Percentiles rank a stretch among this genome's conserved stretches.
Evolutionary conservation across 371 early-diverging fungal genomes (phyloP).

Genomic region (Circinella umbellata): DNA sequence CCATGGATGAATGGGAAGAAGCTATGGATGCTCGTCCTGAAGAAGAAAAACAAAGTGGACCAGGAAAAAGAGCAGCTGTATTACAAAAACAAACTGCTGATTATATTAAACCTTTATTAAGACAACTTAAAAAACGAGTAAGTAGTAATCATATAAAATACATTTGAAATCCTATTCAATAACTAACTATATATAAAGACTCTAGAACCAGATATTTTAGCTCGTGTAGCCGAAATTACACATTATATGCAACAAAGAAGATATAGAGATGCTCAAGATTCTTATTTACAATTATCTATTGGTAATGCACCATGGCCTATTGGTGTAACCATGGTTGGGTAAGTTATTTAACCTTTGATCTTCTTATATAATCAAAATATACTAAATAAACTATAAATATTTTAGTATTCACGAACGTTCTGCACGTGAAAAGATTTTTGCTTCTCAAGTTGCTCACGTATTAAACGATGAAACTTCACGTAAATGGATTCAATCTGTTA

Average conservation of each 20-base stretch:
- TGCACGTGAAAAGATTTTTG: slow-evolving; percentile 94
- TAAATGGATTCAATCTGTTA: slow-evolving; percentile 98
- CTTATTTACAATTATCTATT: slow-evolving; percentile 92
- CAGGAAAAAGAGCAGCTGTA: slow-evolving; percentile 83
- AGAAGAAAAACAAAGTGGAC: slow-evolving; percentile 70
- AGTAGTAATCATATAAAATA: too few relatives aligned
- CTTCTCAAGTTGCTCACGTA: slow-evolving; percentile 96
- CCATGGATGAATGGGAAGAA: slow-evolving; percentile 90
- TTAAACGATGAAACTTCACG: slow-evolving; percentile 96
- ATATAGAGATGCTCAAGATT: slow-evolving; percentile 92
- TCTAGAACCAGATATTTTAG: slow-evolving; percentile 85
- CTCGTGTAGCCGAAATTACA: slow-evolving; percentile 89
- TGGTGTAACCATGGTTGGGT: slow-evolving; percentile 90
- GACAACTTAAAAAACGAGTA: slow-evolving; percentile 76
- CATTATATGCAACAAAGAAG: slow-evolving; percentile 82
- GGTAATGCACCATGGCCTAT: slow-evolving; percentile 99
- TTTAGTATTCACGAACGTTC: slow-evolving; percentile 96
- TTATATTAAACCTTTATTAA: slow-evolving; percentile 91
- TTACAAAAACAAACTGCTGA: slow-evolving; percentile 86
- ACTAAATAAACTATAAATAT: background rate
- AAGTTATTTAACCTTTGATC: slow-evolving; percentile 6
- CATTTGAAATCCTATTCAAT: too few relatives aligned
- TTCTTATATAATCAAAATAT: background rate
- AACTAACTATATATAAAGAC: slow-evolving; percentile 22
- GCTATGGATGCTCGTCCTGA: slow-evolving; percentile 79